Conservation (phyloP, 148 eudicot genomes). For the Cornus controversa region DNA sequence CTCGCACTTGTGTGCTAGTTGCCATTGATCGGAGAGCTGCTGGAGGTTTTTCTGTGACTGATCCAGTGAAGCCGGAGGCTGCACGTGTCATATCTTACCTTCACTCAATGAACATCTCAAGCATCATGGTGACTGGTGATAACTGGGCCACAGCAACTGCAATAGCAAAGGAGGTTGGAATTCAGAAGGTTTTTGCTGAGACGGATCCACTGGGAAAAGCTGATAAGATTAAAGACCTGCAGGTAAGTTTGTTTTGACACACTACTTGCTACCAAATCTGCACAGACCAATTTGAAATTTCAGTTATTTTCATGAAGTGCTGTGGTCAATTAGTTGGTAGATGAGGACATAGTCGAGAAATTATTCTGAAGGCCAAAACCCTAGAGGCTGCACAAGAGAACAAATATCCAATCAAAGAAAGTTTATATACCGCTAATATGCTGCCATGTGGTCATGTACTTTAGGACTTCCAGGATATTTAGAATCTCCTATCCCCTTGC, state of each 20-base stretch:
- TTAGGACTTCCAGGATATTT: too few species aligned
- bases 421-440: not conserved
- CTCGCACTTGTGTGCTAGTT: conserved; percentile 84
- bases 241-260: conserved; percentile 42
- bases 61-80: conserved; percentile 96
- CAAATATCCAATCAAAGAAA: not conserved
- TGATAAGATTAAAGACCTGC: conserved; percentile 83
- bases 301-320: not conserved
- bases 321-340: not conserved
- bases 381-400: too few species aligned
- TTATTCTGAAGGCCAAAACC: not conserved
- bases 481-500: not conserved
- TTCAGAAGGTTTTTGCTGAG: conserved; percentile 78
- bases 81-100: conserved; percentile 65
- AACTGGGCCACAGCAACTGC: conserved; percentile 93
- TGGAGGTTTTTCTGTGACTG: conserved; percentile 91
- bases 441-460: not conserved
- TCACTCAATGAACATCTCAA: conserved; percentile 63
- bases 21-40: conserved; percentile 75
- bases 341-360: not conserved
- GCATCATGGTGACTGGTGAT: conserved; percentile 98
- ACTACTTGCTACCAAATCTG: not conserved
- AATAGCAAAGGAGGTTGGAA: conserved; percentile 80
- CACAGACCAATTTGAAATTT: conserved; percentile 6
- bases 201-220: conserved; percentile 92